These are phyloP conservation scores for Papiliotrema fonsecae DNA, from an alignment of 1,284 basidiomycete species.

Conservation along the genomic window DNA sequence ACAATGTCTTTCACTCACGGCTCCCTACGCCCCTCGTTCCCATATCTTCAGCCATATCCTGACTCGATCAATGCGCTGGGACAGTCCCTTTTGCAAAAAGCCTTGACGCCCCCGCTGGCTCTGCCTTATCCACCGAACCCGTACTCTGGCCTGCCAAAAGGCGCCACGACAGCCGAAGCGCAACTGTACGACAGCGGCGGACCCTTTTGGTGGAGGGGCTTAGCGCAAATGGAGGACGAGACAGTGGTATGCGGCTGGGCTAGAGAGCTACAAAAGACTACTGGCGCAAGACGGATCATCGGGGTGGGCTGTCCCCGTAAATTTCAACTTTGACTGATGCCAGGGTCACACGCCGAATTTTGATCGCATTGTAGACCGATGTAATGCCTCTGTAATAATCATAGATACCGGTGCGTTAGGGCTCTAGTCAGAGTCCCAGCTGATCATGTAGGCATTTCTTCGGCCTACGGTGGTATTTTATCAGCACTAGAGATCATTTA, in stretches of 20 bases:
- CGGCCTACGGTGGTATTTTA: slow-evolving; percentile 84
- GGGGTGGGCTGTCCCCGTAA: slow-evolving; percentile 50
- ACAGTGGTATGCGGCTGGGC: slow-evolving; percentile 63
- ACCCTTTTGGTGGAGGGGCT: slow-evolving; percentile 82
- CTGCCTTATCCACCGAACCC: slow-evolving; percentile 73
- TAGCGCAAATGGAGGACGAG: slow-evolving; percentile 57
- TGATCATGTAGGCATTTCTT: slow-evolving; percentile 67
- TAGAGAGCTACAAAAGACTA: slow-evolving; percentile 62
- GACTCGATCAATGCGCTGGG: slow-evolving; percentile 71
- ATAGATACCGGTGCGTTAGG: slow-evolving; percentile 60
- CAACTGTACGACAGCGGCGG: slow-evolving; percentile 70
- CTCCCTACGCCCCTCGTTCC: slow-evolving; percentile 70
- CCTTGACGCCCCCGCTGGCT: slow-evolving; percentile 56
- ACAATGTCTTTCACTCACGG: slow-evolving; percentile 77
- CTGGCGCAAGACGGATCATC: slow-evolving; percentile 76
- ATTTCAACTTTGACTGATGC: neutral
- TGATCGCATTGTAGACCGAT: slow-evolving; percentile 73
- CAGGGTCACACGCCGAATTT: slow-evolving; percentile 85
- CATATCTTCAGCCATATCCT: slow-evolving; percentile 70
- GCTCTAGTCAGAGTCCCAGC: slow-evolving; percentile 71
- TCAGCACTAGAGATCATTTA: slow-evolving; percentile 83
- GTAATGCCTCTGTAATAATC: slow-evolving; percentile 79
- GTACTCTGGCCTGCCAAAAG: slow-evolving; percentile 67
- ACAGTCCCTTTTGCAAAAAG: slow-evolving; percentile 59
- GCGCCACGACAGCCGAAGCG: slow-evolving; percentile 62